A percentile compares a stretch with the other conserved stretches of the same genome.
Evolutionary conservation across 163 green algal species (phyloP).

Genomic region (Chloromonas sp.): DNA sequence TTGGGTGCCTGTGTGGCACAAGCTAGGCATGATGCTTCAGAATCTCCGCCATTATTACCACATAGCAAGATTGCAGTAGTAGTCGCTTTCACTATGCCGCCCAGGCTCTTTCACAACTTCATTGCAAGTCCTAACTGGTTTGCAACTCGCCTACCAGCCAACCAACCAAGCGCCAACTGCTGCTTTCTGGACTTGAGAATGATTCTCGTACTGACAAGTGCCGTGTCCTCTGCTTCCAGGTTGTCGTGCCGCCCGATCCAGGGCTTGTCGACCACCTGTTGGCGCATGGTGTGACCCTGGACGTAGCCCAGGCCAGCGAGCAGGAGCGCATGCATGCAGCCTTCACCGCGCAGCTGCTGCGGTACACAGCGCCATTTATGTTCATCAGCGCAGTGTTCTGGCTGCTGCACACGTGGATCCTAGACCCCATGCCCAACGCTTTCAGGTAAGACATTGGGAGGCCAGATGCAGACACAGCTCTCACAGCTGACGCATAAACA

Average conservation of each 20-base stretch:
- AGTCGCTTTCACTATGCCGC: no score
- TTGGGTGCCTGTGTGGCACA: not conserved
- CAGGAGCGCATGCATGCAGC: slow-evolving; percentile 33
- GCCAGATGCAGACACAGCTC: no score
- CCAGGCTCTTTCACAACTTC: no score
- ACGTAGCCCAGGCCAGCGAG: slow-evolving; percentile 27
- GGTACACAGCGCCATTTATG: slow-evolving; percentile 54
- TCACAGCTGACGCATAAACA: no score
- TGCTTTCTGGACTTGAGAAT: no score
- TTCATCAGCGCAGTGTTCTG: slow-evolving; percentile 52
- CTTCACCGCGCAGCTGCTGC: slow-evolving; percentile 47
- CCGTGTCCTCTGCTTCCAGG: slow-evolving; percentile 15
- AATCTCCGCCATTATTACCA: no score
- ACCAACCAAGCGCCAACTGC: not conserved
- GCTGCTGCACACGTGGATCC: slow-evolving; percentile 52
- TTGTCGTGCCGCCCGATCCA: slow-evolving; percentile 75
- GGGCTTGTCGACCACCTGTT: slow-evolving; percentile 75
- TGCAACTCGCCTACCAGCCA: no score
- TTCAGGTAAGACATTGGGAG: slow-evolving; percentile 11
- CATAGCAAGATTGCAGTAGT: no score
- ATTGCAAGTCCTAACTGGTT: no score
- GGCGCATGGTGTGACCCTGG: slow-evolving; percentile 53
- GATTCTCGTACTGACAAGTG: no score
- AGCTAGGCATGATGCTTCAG: no score
- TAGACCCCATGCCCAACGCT: slow-evolving; percentile 50